Conservation (phyloP, 2,329 filamentous ascomycete species). For the Thielaviopsis cerberus region DNA sequence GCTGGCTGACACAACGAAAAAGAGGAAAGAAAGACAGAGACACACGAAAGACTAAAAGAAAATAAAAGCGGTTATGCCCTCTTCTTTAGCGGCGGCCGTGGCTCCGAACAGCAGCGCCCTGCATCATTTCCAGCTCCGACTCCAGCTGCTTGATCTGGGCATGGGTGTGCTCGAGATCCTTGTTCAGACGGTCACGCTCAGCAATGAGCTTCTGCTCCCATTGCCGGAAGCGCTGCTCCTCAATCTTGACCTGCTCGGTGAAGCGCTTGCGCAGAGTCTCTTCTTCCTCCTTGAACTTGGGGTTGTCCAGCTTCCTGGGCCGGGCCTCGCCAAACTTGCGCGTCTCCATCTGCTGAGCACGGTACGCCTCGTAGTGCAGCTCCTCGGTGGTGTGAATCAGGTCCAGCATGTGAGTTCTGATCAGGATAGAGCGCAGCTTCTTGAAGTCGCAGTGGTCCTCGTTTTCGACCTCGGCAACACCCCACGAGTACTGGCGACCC, state of each 20-base stretch:
- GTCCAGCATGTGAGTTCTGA: slow-evolving; percentile 98
- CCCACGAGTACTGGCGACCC: slow-evolving; percentile 97
- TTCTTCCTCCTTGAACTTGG: slow-evolving; percentile 99
- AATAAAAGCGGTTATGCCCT: background rate
- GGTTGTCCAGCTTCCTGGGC: slow-evolving; percentile 95
- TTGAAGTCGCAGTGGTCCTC: slow-evolving; percentile 99
- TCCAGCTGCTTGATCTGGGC: slow-evolving; percentile 85
- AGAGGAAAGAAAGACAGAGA: background rate
- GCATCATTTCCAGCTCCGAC: slow-evolving; percentile 80
- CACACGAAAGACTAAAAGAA: slow-evolving; percentile 3
- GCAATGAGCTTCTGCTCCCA: slow-evolving; percentile 99
- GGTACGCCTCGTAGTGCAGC: slow-evolving; percentile 97
- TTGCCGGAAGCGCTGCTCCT: slow-evolving; percentile 96
- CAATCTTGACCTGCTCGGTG: slow-evolving; percentile 99
- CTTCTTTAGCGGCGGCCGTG: slow-evolving; percentile 65
- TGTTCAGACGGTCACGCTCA: slow-evolving; percentile 97
- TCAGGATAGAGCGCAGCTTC: slow-evolving; percentile 96
- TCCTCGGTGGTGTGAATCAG: slow-evolving; percentile 99
- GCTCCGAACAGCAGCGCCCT: slow-evolving; percentile 75
- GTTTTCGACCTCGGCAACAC: slow-evolving; percentile 97
- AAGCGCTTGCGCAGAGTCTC: slow-evolving; percentile 96
- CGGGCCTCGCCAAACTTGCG: slow-evolving; percentile 97
- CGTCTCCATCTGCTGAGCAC: slow-evolving; percentile 98
- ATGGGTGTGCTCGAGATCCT: slow-evolving; percentile 95
- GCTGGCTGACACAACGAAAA: background rate